These are phyloP conservation scores for Stephanodiscus minutulus DNA, from an alignment of 108 stramenopile species.

Conservation along the genomic window DNA sequence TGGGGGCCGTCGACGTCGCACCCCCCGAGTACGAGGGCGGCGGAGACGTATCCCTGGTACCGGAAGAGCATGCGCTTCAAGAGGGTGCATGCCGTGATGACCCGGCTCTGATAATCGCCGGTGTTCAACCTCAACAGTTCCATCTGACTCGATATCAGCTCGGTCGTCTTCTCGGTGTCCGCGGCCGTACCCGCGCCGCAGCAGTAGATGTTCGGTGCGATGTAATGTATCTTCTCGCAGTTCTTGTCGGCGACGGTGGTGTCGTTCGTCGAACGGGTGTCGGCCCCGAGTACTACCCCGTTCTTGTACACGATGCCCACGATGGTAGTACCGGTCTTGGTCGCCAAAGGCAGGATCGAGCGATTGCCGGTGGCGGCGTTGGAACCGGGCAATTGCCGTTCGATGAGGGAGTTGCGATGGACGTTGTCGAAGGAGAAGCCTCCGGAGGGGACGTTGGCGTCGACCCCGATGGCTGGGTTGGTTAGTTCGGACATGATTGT, in stretches of 20 bases:
- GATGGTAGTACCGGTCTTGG: slow-evolving; percentile 96
- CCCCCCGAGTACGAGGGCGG: slow-evolving; percentile 97
- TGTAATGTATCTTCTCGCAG: slow-evolving; percentile 99
- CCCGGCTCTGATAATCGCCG: slow-evolving; percentile 65
- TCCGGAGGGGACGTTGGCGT: slow-evolving; percentile 18
- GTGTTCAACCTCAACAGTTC: slow-evolving; percentile 95
- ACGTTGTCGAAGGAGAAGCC: slow-evolving; percentile 84
- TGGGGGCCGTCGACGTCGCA: slow-evolving; percentile 91
- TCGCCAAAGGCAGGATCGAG: slow-evolving; percentile 79
- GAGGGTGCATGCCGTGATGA: slow-evolving; percentile 96
- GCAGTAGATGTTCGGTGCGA: slow-evolving; percentile 99
- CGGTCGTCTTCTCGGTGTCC: slow-evolving; percentile 98
- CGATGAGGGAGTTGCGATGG: slow-evolving; percentile 75
- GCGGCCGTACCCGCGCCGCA: slow-evolving; percentile 99
- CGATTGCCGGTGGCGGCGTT: slow-evolving; percentile 13
- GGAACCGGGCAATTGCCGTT: slow-evolving; percentile 14
- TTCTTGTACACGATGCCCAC: slow-evolving; percentile 90
- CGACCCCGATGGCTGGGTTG: slow-evolving; percentile 16
- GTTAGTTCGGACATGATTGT: slow-evolving; percentile 55
- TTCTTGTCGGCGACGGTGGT: slow-evolving; percentile 98
- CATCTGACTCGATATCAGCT: slow-evolving; percentile 87
- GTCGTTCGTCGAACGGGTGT: slow-evolving; percentile 96
- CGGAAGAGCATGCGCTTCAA: slow-evolving; percentile 95
- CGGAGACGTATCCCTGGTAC: slow-evolving; percentile 96
- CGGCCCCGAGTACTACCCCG: slow-evolving; percentile 97